Percentiles rank a stretch among this genome's conserved stretches.
Conservation (phyloP, 306 rosid genomes). For the Spatholobus suberectus region DNA sequence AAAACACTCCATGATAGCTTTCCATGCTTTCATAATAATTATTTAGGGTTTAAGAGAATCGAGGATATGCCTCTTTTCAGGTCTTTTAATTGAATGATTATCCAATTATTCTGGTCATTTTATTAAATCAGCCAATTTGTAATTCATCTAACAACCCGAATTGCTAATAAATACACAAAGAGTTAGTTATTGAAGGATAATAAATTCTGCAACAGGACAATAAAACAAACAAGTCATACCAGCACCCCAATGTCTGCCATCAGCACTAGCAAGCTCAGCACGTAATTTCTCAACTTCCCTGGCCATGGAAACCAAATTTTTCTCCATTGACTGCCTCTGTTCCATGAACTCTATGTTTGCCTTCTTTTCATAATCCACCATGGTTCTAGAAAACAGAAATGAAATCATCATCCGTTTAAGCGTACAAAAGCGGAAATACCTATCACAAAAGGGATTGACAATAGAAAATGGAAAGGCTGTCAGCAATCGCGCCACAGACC, state of each 20-base stretch:
- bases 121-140: constrained; percentile 19
- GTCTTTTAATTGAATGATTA: background rate
- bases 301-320: constrained; percentile 87
- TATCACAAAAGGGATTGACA: background rate
- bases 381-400: constrained; percentile 54
- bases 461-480: constrained; percentile 27
- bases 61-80: background rate
- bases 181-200: constrained; percentile 14
- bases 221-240: constrained; percentile 51
- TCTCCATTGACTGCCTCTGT: constrained; percentile 92
- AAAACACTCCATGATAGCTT: no score
- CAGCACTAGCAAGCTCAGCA: constrained; percentile 72
- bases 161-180: constrained; percentile 14
- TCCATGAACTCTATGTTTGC: constrained; percentile 84
- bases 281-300: constrained; percentile 91
- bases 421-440: background rate
- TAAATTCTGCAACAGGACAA: constrained; percentile 24
- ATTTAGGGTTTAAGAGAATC: background rate
- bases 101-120: constrained; percentile 30
- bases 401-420: background rate
- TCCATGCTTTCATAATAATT: background rate
- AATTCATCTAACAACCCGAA: background rate
- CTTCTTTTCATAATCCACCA: constrained; percentile 82
- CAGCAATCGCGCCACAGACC: constrained; percentile 54
- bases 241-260: constrained; percentile 80